Base-by-base conservation (phyloP, 352 stramenopile species). In the Globisporangium emineosum region DNA sequence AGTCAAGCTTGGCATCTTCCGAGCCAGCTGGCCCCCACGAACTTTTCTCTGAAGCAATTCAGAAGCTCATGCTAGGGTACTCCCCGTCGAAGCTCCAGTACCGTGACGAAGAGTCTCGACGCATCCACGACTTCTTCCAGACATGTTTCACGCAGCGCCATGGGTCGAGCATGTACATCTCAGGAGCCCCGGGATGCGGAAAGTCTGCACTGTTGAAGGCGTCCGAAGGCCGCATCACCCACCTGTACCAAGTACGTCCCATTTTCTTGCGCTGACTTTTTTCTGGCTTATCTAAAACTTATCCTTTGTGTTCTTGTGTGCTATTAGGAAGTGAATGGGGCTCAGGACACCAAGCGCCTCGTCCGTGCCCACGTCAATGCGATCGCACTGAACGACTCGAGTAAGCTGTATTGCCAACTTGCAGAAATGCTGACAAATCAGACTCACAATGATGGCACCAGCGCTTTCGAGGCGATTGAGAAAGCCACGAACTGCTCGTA, bases 151-250 rank as follows among this genome's bases (percentile, higher is more conserved):
- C 64, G 23, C 62, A 77, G 37, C 64, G 78, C 5, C 64, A 79
- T 10, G 83, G 79, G 4, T 77, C 75, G 5, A 95, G 83, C 59
- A 27, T 93, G 60, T 95, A 94, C 64, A 78, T 95, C 37, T 94
- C 85, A 0, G 87, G 87, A 0, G 75, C 87, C 10, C 87, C 87
- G 9, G 87, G 87, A 0, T 92, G 83, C 40, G 87, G 87, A 25
- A 95, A 95, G 63, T 88, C 84, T 0, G 87, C 87, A 12, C 62
- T 93, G 42, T 66, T 94, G 54, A 82, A 84, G 58, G 69, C 76
- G 2, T 84, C 84, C 1, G 66, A 87, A 49, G 37, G 64, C 23
- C 60, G 78, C 17, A 86, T 94, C 51, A 56, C 77, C 30, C 61
- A 79, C 10, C 62, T 90, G 32, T 86, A 86, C 49, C 65, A 74